phyloP scores from a whole-genome alignment of 1,139 yeast genomes.

The Schwanniomyces etchellsii region DNA sequence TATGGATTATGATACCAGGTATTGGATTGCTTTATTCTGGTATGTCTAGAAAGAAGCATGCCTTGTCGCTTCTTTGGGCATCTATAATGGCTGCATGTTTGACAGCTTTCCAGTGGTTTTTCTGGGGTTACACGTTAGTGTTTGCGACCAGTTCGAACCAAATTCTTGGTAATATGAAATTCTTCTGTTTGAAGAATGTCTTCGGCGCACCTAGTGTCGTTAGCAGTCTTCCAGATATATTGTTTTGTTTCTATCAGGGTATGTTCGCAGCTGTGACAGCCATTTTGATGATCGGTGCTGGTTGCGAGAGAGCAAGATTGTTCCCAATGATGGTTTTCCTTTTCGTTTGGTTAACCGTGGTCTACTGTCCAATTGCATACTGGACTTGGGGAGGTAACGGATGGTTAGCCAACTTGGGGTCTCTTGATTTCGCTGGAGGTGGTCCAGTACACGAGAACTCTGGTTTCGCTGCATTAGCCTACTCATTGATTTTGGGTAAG shows the following conservation, averaged over 20 bases:
- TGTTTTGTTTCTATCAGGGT: conserved; percentile 88
- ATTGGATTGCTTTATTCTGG: conserved; percentile 89
- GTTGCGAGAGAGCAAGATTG: conserved; percentile 94
- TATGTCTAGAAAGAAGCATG: conserved; percentile 86
- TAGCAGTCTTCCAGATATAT: conserved; percentile 71
- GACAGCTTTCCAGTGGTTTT: conserved; percentile 90
- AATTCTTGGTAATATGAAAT: conserved; percentile 74
- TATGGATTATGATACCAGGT: conserved; percentile 95
- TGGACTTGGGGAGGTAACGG: conserved; percentile 97
- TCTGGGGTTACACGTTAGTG: conserved; percentile 92
- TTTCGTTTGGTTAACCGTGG: conserved; percentile 93
- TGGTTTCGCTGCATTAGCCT: conserved; percentile 92
- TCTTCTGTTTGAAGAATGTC: conserved; percentile 74
- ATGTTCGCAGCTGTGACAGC: conserved; percentile 95
- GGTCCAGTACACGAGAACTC: conserved; percentile 96
- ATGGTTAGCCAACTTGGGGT: conserved; percentile 79
- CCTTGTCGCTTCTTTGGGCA: conserved; percentile 89
- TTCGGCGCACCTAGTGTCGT: conserved; percentile 77
- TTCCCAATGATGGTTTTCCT: conserved; percentile 95
- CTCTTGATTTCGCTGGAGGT: conserved; percentile 95
- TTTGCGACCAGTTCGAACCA: conserved; percentile 64
- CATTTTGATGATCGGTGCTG: conserved; percentile 92
- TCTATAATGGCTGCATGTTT: conserved; percentile 81
- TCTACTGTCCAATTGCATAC: conserved; percentile 89
- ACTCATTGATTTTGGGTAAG: conserved; percentile 86